Evolutionary conservation across 495 filamentous ascomycete genomes (phyloP).

Genomic region (Xylaria castorea): DNA sequence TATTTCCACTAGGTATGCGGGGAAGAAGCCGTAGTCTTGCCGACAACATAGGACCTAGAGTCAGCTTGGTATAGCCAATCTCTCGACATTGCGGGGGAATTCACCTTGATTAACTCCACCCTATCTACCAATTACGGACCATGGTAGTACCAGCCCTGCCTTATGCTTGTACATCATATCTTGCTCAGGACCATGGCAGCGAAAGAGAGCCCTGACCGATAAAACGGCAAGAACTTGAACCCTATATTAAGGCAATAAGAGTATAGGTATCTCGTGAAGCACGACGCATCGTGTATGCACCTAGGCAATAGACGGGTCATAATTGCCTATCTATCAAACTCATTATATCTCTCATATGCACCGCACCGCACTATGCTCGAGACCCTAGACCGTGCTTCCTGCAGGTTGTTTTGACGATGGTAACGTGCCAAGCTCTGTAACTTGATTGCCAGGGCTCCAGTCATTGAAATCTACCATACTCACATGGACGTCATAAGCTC

Average conservation of each 20-base stretch:
- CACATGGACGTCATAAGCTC: constrained; percentile 15
- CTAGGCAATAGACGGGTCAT: not conserved
- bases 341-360: not conserved
- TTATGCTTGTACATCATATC: not conserved
- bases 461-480: not conserved
- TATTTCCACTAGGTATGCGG: constrained; percentile 10
- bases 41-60: not conserved
- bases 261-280: constrained; percentile 17
- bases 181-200: not conserved
- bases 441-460: not conserved
- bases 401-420: not conserved
- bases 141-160: not conserved
- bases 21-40: constrained; percentile 24
- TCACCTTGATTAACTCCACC: not conserved
- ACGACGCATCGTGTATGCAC: constrained; percentile 44
- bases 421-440: not conserved
- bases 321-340: not conserved
- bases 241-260: constrained; percentile 5
- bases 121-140: not conserved
- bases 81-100: constrained; percentile 19
- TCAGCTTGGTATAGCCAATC: not conserved
- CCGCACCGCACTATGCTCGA: not conserved
- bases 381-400: constrained; percentile 12
- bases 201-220: constrained; percentile 1
- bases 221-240: not conserved